Evolutionary conservation across 1,284 basidiomycete genomes (phyloP).

Genomic region (Apiotrichum brassicae): DNA sequence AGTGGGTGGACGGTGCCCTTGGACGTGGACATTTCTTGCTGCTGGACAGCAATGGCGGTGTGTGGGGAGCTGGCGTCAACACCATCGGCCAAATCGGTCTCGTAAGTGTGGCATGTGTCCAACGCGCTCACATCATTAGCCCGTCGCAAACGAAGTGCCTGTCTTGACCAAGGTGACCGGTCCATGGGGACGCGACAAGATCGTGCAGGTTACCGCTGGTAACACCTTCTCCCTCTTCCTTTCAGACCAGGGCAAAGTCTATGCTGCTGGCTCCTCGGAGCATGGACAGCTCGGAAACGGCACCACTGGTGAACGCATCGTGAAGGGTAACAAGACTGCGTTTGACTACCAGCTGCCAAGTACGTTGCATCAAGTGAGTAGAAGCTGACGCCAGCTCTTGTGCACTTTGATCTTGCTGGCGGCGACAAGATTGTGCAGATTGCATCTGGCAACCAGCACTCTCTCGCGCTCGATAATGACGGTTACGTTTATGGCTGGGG

Average conservation of each 20-base stretch:
- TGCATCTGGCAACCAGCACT: slow-evolving; percentile 79
- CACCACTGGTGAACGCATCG: slow-evolving; percentile 63
- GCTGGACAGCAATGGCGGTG: slow-evolving; percentile 69
- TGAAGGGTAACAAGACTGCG: slow-evolving; percentile 70
- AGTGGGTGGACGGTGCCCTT: slow-evolving; percentile 72
- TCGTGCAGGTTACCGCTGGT: slow-evolving; percentile 59
- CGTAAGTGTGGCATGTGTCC: slow-evolving; percentile 27
- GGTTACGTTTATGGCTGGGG: slow-evolving; percentile 78
- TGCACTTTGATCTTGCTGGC: slow-evolving; percentile 59
- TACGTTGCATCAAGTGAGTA: slow-evolving; percentile 42
- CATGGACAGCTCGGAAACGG: slow-evolving; percentile 90
- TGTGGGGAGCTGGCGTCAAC: slow-evolving; percentile 81
- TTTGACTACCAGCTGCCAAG: slow-evolving; percentile 71
- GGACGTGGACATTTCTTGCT: slow-evolving; percentile 77
- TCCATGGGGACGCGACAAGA: slow-evolving; percentile 37
- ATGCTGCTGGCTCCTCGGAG: slow-evolving; percentile 83
- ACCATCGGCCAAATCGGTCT: slow-evolving; percentile 61
- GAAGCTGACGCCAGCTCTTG: slow-evolving; percentile 52
- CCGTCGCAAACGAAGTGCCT: slow-evolving; percentile 16
- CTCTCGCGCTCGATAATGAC: slow-evolving; percentile 68
- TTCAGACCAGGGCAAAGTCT: slow-evolving; percentile 76
- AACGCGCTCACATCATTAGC: no score
- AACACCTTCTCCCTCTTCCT: slow-evolving; percentile 76
- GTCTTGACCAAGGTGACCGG: slow-evolving; percentile 30
- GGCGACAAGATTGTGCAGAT: slow-evolving; percentile 71